Base-by-base conservation (phyloP, 1,139 yeast species). In the Yamadazyma mexicana region DNA sequence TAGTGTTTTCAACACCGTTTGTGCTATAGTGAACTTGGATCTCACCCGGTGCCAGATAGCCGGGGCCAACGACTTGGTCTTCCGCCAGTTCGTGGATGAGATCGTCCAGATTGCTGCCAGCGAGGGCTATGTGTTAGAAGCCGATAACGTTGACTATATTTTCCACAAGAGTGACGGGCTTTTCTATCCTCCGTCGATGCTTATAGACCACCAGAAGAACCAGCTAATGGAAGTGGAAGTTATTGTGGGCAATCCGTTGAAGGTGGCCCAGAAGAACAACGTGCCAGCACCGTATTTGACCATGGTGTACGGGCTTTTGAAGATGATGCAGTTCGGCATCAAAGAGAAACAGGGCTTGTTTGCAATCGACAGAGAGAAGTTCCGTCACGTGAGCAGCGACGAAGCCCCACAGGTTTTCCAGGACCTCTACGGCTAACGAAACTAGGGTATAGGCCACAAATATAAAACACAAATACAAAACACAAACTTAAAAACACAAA, bases 151-250 rank as follows among this genome's bases (percentile, higher is more conserved):
- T 41, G 73, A 77, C 16, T 59, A 53, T 43, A 78, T 79, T 72
- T 59, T 79, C 38, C 75, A 74, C 50, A 68, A 78, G 31, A 85
- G 83, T 43, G 85, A 80, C 49, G 87, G 86, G 3, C 61, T 71
- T 24, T 81, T 78, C 64, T 83, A 81, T 55, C 63, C 74, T 29
- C 92, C 92, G 1, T 82, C 89, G 15, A 84, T 83, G 89, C 73
- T 79, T 48, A 80, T 85, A 11, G 95, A 85, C 57, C 68, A 75
- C 23, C 73, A 85, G 43, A 83, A 83, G 59, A 79, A 80, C 16
- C 84, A 83, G 51, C 80, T 81, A 42, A 73, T 84, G 54, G 95
- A 87, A 59, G 62, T 82, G 38, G 89, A 84, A 53, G 79, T 78
- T 17, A 81, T 87, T 45, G 63, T 85, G 39, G 91, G 92, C 2